Base-by-base conservation (phyloP, 2,329 filamentous ascomycete species). In the Neonectria punicea region DNA sequence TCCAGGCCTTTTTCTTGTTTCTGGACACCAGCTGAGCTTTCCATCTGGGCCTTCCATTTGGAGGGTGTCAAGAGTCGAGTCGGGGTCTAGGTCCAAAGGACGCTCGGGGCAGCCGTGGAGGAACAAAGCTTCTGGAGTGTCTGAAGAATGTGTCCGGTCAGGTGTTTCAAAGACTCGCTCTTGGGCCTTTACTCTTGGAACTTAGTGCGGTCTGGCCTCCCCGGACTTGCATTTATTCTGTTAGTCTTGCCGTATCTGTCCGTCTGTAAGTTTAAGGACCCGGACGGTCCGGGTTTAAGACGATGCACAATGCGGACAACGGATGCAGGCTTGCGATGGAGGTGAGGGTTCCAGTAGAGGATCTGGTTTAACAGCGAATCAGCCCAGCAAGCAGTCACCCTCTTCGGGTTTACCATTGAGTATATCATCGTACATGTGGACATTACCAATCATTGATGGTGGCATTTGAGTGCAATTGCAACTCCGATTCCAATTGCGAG, bases 11-110 rank as follows among this genome's bases (percentile, higher is more conserved):
- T 39, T 54, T 20, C 39, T 13, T 18, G 54, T 34, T 20, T 18
- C 49, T 34, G 51, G 49, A 59, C 55, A 56, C 61, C 44, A 64
- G 61, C 61, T 64, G 61, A 64, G 54, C 43, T 41, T 46, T 20
- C 44, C 36, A 39, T 56, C 30, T 39, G 18, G 53, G 39, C 39
- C 50, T 47, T 46, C 44, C 36, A 39, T 56, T 18, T 39, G 25
- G 53, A 46, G 55, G 41, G 43, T 34, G 55, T 58, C 55, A 44
- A 41, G 47, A 44, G 53, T 36, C 53, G 41, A 46, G 41, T 44
- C 50, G 10, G 56, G 50, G 49, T 25, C 44, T 51, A 34, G 49
- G 39, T 20, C 30, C 22, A 41, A 46, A 41, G 39, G 28, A 53
- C 36, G 36, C 30, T 53, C 22, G 36, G 57, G 20, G 30, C 57